Evolutionary conservation across 2,329 filamentous ascomycete genomes (phyloP).

Genomic region (Calycina herbarum): DNA sequence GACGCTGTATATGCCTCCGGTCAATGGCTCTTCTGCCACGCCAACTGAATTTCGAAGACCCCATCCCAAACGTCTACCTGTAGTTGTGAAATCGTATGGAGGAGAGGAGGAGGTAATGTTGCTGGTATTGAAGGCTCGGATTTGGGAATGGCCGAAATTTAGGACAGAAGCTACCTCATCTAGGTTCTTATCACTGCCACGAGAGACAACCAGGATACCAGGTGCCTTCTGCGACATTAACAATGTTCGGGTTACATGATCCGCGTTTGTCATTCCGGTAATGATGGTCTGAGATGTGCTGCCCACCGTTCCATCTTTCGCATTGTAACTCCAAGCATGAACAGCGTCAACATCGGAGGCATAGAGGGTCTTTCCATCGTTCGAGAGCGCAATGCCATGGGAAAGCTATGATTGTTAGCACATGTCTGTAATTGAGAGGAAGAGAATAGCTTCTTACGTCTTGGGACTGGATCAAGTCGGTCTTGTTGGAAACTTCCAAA

Average conservation of each 20-base stretch:
- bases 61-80: constrained; percentile 59
- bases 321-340: constrained; percentile 65
- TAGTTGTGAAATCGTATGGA: constrained; percentile 48
- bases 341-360: constrained; percentile 60
- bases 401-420: constrained; percentile 46
- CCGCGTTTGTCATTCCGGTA: constrained; percentile 59
- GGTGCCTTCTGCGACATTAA: constrained; percentile 57
- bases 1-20: constrained; percentile 57
- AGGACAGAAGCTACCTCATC: constrained; percentile 54
- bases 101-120: constrained; percentile 32
- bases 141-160: constrained; percentile 61
- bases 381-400: constrained; percentile 55
- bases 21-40: constrained; percentile 59
- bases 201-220: constrained; percentile 62
- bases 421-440: not conserved
- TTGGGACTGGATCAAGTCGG: constrained; percentile 17
- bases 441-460: constrained; percentile 16
- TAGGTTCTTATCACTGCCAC: constrained; percentile 64
- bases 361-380: constrained; percentile 54
- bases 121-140: constrained; percentile 59
- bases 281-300: constrained; percentile 53
- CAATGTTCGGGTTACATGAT: constrained; percentile 67
- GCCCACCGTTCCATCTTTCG: constrained; percentile 47
- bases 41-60: constrained; percentile 73
- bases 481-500: constrained; percentile 27